phyloP scores from a whole-genome alignment of 2,329 filamentous ascomycete species.

The Aspergillus eucalypticola region DNA sequence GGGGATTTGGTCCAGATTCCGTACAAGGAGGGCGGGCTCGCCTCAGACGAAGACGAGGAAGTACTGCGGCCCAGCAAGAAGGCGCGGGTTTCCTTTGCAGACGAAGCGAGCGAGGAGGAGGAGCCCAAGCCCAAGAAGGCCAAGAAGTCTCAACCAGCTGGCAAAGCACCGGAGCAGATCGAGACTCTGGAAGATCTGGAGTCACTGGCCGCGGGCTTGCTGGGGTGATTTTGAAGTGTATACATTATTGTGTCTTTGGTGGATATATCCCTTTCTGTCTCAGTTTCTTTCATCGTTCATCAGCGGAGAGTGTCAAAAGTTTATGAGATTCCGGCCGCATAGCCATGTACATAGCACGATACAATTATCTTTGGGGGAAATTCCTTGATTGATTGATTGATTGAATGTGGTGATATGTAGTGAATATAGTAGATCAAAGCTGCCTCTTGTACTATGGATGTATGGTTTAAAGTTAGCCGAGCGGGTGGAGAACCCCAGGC shows the following conservation, averaged over 20 bases:
- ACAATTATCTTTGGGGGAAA: not conserved
- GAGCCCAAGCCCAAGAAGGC: conserved; percentile 28
- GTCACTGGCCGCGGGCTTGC: conserved; percentile 47
- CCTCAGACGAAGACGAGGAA: conserved; percentile 28
- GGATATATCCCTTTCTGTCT: conserved; percentile 18
- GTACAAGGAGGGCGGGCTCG: conserved; percentile 23
- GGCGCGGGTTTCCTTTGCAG: conserved; percentile 41
- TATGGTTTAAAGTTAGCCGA: not conserved
- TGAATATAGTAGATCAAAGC: no score
- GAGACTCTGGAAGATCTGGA: conserved; percentile 51
- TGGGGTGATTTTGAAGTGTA: conserved; percentile 31
- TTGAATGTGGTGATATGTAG: no score
- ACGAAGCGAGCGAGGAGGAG: conserved; percentile 31
- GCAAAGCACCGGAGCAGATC: conserved; percentile 32
- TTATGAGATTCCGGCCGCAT: conserved; percentile 14
- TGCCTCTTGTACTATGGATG: no score
- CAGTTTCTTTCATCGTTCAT: conserved; percentile 16
- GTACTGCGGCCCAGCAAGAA: conserved; percentile 40
- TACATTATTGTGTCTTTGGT: not conserved
- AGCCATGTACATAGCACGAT: conserved; percentile 13
- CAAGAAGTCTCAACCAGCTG: conserved; percentile 22
- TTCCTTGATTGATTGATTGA: not conserved
- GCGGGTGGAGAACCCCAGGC: not conserved
- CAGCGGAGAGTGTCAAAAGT: conserved; percentile 30
- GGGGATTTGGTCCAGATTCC: conserved; percentile 37